Evolutionary conservation across 106 monocot species (phyloP).

Genomic region (Acorus gramineus): DNA sequence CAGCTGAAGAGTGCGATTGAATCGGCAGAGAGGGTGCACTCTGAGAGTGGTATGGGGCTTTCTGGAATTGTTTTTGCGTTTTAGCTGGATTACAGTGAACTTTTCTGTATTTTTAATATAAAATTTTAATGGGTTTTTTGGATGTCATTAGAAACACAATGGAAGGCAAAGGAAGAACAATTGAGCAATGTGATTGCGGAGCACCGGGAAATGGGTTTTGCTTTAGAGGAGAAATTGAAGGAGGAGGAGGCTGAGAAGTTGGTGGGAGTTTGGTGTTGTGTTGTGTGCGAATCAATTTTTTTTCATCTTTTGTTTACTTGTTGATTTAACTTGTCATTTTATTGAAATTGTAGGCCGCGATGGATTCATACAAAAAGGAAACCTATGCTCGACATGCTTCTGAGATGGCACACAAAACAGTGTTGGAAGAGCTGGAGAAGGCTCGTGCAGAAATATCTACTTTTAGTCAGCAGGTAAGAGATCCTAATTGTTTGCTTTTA

Average conservation of each 20-base stretch:
- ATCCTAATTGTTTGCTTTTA: not conserved
- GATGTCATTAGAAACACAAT: conserved; percentile 25
- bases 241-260: conserved; percentile 52
- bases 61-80: not conserved
- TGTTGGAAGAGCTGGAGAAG: conserved; percentile 49
- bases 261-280: conserved; percentile 18
- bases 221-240: conserved; percentile 31
- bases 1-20: conserved; percentile 27
- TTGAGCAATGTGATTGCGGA: conserved; percentile 23
- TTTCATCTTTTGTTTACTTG: not conserved
- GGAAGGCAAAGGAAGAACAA: conserved; percentile 23
- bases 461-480: conserved; percentile 48
- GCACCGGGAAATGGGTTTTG: conserved; percentile 11
- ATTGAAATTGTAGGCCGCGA: conserved; percentile 27
- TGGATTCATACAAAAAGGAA: conserved; percentile 47
- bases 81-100: too few relatives aligned
- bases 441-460: conserved; percentile 31
- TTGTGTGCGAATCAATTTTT: not conserved
- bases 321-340: not conserved
- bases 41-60: conserved; percentile 30
- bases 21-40: conserved; percentile 31
- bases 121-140: not conserved
- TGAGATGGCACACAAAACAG: conserved; percentile 27
- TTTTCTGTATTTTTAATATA: not conserved
- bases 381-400: conserved; percentile 30